phyloP scores from a whole-genome alignment of 2,329 filamentous ascomycete species.

The Teratosphaeria gauchensis region DNA sequence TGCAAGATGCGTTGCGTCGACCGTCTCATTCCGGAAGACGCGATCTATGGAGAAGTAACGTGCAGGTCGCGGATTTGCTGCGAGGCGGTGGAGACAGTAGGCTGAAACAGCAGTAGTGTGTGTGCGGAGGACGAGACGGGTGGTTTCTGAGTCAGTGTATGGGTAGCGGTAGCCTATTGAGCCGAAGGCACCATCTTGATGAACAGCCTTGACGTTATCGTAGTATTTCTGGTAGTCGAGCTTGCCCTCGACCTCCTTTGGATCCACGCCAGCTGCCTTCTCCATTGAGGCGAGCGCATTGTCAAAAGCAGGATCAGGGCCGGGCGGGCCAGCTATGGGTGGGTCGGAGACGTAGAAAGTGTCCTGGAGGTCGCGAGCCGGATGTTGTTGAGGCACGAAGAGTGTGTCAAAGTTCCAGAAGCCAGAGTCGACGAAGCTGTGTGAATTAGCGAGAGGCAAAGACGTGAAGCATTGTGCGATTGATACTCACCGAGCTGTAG shows the following conservation, averaged over 20 bases:
- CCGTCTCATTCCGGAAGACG: constrained; percentile 95
- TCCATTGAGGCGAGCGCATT: constrained; percentile 41
- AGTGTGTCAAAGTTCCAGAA: constrained; percentile 99
- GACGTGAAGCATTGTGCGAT: constrained; percentile 32
- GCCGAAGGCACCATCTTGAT: constrained; percentile 84
- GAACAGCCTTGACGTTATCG: constrained; percentile 76
- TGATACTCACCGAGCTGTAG: constrained; percentile 57
- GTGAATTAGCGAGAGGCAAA: constrained; percentile 21
- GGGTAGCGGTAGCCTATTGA: constrained; percentile 95
- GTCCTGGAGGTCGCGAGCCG: constrained; percentile 92
- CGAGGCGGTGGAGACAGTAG: constrained; percentile 82
- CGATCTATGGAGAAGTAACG: constrained; percentile 98
- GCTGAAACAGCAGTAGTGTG: constrained; percentile 92
- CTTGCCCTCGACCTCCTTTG: constrained; percentile 32
- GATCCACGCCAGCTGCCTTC: constrained; percentile 27
- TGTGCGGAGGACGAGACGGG: constrained; percentile 81
- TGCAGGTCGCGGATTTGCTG: constrained; percentile 72
- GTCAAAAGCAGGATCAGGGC: constrained; percentile 44
- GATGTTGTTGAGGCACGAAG: constrained; percentile 95
- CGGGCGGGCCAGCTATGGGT: constrained; percentile 57
- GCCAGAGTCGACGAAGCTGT: constrained; percentile 77
- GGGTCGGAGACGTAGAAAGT: constrained; percentile 98
- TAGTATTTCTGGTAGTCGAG: constrained; percentile 76
- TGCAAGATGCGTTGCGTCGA: constrained; percentile 91
- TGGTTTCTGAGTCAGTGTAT: constrained; percentile 78